These are phyloP conservation scores for Taphrina deformans DNA, from an alignment of 1,139 yeast species.

Conservation along the genomic window DNA sequence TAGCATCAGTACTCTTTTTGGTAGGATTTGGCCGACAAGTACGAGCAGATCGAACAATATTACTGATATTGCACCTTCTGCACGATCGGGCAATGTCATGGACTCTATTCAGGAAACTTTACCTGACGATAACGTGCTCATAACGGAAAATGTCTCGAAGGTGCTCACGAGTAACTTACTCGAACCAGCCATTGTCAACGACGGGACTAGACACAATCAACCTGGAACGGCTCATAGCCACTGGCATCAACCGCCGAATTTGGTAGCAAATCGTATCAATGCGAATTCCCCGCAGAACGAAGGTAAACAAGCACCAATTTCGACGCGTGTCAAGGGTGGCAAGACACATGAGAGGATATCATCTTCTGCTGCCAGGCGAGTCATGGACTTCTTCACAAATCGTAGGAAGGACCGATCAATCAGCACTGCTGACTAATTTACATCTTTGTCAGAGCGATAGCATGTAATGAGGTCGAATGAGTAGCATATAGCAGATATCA, in stretches of 20 bases:
- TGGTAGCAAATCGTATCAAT: no score
- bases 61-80: neutral
- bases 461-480: neutral
- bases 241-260: no score
- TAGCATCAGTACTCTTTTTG: conserved; percentile 1
- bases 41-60: neutral
- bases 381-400: conserved; percentile 39
- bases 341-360: neutral
- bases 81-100: neutral
- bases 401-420: conserved; percentile 14
- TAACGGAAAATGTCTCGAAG: neutral
- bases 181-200: no score
- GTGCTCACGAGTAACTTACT: no score
- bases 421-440: neutral
- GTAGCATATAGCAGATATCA: neutral
- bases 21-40: conserved; percentile 6
- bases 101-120: neutral
- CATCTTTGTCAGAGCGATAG: neutral
- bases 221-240: no score
- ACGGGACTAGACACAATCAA: no score
- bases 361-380: conserved; percentile 36
- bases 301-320: no score
- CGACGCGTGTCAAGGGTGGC: neutral
- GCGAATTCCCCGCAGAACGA: no score
- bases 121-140: neutral